These are phyloP conservation scores for Syzygium grande DNA, from an alignment of 345 rosid genomes.

Conservation along the genomic window DNA sequence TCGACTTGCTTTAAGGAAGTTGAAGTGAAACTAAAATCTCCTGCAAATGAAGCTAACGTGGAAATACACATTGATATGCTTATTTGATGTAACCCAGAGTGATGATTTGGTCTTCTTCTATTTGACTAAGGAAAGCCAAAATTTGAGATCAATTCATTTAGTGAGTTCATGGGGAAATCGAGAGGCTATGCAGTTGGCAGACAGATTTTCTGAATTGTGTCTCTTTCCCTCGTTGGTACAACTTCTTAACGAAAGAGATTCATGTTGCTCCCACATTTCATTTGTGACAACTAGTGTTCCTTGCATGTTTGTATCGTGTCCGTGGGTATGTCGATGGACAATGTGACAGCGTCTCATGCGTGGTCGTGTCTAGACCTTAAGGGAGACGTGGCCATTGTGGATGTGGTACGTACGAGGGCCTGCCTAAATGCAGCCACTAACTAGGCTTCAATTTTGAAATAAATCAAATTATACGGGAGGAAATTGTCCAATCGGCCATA, in stretches of 20 bases:
- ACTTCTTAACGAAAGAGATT: neutral
- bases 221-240: neutral
- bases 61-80: neutral
- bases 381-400: neutral
- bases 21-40: neutral
- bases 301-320: neutral
- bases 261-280: neutral
- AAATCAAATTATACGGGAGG: fast-evolving
- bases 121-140: neutral
- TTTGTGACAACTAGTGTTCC: neutral
- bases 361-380: neutral
- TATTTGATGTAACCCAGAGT: neutral
- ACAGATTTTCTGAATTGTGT: neutral
- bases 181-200: neutral
- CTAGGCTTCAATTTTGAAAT: neutral
- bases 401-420: neutral
- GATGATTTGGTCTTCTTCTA: neutral
- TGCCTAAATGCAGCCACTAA: neutral
- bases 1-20: neutral
- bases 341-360: neutral
- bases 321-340: neutral
- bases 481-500: neutral
- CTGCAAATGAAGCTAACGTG: neutral
- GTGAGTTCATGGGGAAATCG: neutral
- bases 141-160: neutral